Evolutionary conservation across 768 basidiomycete species (phyloP).

Genomic region (Collybia mongolica): DNA sequence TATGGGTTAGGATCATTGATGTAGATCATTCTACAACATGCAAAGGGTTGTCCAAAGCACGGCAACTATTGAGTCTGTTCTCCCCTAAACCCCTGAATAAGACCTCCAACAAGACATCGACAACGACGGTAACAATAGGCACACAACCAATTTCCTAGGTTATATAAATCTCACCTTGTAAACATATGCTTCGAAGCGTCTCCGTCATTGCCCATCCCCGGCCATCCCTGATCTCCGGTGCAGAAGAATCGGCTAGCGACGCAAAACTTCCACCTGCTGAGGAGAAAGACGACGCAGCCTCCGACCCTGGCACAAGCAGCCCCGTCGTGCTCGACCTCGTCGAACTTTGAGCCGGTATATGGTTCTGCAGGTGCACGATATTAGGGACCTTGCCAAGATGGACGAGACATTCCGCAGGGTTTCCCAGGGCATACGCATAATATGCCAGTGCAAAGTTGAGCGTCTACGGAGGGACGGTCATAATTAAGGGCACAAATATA

Average conservation of each 20-base stretch:
- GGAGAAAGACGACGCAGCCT: conserved; percentile 37
- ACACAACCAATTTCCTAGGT: too few relatives aligned
- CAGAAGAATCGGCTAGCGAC: conserved; percentile 36
- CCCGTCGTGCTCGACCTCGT: conserved; percentile 38
- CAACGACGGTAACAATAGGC: neutral
- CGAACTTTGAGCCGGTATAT: conserved; percentile 43
- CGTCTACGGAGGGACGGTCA: conserved; percentile 43
- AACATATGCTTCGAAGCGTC: conserved; percentile 70
- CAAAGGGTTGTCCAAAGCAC: neutral
- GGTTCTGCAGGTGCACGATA: conserved; percentile 51
- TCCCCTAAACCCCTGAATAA: too few relatives aligned
- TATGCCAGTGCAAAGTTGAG: conserved; percentile 71
- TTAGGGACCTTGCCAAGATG: conserved; percentile 57
- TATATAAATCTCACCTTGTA: conserved; percentile 57
- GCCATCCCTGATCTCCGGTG: conserved; percentile 64
- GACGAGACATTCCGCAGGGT: conserved; percentile 60
- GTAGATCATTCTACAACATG: neutral
- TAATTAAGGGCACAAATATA: neutral
- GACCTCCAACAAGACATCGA: neutral
- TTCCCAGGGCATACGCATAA: conserved; percentile 75
- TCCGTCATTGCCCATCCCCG: conserved; percentile 74
- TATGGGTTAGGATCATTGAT: conserved; percentile 6
- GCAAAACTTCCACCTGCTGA: conserved; percentile 52
- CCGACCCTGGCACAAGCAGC: conserved; percentile 32
- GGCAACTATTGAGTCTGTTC: neutral